A percentile compares a stretch with the other conserved stretches of the same genome.
phyloP scores from a whole-genome alignment of 2,329 filamentous ascomycete genomes.

The Domatiomyces globalis region DNA sequence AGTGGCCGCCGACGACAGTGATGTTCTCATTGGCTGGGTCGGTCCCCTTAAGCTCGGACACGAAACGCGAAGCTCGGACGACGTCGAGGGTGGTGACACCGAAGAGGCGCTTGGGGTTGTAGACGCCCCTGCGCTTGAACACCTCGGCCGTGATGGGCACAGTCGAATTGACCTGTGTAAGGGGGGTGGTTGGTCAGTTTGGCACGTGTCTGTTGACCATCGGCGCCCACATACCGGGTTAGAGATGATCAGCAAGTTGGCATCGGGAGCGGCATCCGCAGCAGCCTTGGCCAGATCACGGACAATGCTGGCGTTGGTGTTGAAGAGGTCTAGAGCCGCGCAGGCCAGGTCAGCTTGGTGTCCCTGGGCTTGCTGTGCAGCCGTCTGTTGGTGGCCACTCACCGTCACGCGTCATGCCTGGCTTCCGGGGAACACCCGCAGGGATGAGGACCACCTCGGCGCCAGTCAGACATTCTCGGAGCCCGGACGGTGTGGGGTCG shows the following conservation, averaged over 20 bases:
- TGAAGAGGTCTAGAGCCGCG: slow-evolving; percentile 72
- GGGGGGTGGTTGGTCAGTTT: slow-evolving; percentile 3
- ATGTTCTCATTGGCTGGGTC: slow-evolving; percentile 89
- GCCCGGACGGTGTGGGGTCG: slow-evolving; percentile 59
- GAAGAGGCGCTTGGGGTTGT: slow-evolving; percentile 98
- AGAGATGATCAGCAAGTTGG: slow-evolving; percentile 93
- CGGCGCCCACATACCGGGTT: slow-evolving; percentile 55
- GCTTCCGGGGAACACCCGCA: slow-evolving; percentile 96
- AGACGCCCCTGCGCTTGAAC: slow-evolving; percentile 88
- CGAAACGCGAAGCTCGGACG: slow-evolving; percentile 94
- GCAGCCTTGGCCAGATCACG: slow-evolving; percentile 93
- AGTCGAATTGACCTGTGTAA: slow-evolving; percentile 73
- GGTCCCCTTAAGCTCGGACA: slow-evolving; percentile 80
- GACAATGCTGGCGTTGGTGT: slow-evolving; percentile 99
- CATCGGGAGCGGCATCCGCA: slow-evolving; percentile 75
- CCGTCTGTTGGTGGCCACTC: slow-evolving; percentile 3
- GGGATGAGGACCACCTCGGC: slow-evolving; percentile 94
- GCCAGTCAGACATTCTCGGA: slow-evolving; percentile 66
- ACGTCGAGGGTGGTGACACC: slow-evolving; percentile 99
- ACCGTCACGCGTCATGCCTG: slow-evolving; percentile 97
- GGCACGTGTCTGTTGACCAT: not conserved
- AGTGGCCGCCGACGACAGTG: slow-evolving; percentile 93
- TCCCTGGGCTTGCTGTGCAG: not conserved
- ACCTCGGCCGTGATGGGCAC: slow-evolving; percentile 95
- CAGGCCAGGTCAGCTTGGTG: slow-evolving; percentile 4